Percentiles rank a stretch among this genome's conserved stretches.
Evolutionary conservation across 306 rosid genomes (phyloP).

Genomic region (Corylus avellana): DNA sequence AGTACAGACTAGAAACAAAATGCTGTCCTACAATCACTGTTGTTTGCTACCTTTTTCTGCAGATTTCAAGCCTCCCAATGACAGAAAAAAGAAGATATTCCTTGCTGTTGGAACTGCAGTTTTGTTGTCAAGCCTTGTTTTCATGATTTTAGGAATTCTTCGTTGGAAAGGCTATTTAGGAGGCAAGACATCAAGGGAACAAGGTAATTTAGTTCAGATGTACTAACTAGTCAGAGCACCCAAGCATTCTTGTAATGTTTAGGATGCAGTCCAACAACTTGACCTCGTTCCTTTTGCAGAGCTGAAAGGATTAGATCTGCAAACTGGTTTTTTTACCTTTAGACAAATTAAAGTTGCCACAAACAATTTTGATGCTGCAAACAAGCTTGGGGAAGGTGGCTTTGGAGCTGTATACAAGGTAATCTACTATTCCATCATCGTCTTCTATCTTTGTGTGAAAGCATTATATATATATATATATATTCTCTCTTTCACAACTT

Average conservation of each 20-base stretch:
- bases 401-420: slow-evolving; percentile 81
- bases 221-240: neutral
- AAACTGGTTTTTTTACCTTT: slow-evolving; percentile 25
- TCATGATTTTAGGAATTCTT: slow-evolving; percentile 13
- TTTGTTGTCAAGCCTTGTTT: slow-evolving; percentile 2
- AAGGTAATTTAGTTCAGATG: slow-evolving; percentile 13
- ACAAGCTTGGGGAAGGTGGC: slow-evolving; percentile 78
- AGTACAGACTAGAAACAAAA: neutral
- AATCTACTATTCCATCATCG: slow-evolving; percentile 11
- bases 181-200: slow-evolving; percentile 22
- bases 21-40: neutral
- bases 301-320: slow-evolving; percentile 21
- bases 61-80: slow-evolving; percentile 28
- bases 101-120: slow-evolving; percentile 10
- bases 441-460: neutral
- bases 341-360: slow-evolving; percentile 52
- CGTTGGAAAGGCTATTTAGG: slow-evolving; percentile 23
- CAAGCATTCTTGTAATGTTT: slow-evolving; percentile 13
- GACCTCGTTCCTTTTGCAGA: neutral
- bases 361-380: slow-evolving; percentile 48
- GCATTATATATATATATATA: neutral
- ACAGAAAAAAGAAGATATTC: neutral
- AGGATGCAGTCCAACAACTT: neutral
- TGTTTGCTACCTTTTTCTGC: neutral
- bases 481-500: neutral